Percentiles rank a stretch among this genome's conserved stretches.
These are phyloP conservation scores for Rhodomyrtus tomentosa DNA, from an alignment of 345 rosid species.

Conservation along the genomic window DNA sequence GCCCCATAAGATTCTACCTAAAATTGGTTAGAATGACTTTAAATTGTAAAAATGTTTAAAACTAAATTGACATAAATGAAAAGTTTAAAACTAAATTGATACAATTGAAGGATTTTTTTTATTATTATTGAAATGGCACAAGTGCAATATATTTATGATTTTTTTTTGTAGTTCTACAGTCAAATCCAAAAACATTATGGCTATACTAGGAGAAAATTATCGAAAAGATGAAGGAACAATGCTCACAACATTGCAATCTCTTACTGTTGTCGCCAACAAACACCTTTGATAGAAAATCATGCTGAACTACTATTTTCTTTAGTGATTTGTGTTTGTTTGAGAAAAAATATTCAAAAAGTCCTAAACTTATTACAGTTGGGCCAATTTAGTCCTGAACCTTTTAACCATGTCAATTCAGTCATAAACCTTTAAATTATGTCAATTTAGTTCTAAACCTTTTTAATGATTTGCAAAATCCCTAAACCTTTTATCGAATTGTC, in stretches of 20 bases:
- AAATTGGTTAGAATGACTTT: too few species aligned
- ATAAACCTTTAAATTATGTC: too few species aligned
- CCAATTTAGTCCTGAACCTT: too few species aligned
- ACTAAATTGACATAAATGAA: too few species aligned
- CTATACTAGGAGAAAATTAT: neutral
- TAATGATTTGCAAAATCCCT: too few species aligned
- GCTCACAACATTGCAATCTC: neutral
- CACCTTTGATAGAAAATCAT: neutral
- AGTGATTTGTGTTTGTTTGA: neutral
- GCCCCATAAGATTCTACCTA: fast-evolving
- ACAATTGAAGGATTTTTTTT: fast-evolving
- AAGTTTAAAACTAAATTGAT: neutral
- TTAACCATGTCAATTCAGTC: too few species aligned
- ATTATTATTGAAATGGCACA: fast-evolving
- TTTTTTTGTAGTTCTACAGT: too few species aligned
- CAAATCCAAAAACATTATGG: neutral
- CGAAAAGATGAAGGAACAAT: neutral
- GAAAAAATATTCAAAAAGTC: too few species aligned
- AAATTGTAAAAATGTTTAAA: too few species aligned
- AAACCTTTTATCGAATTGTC: too few species aligned
- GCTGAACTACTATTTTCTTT: neutral
- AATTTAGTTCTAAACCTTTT: too few species aligned
- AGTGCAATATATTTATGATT: neutral
- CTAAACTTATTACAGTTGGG: too few species aligned
- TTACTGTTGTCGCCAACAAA: neutral